Percentiles rank a stretch among this genome's conserved stretches.
Conservation (phyloP, 768 basidiomycete species). For the Mycena galopus region DNA sequence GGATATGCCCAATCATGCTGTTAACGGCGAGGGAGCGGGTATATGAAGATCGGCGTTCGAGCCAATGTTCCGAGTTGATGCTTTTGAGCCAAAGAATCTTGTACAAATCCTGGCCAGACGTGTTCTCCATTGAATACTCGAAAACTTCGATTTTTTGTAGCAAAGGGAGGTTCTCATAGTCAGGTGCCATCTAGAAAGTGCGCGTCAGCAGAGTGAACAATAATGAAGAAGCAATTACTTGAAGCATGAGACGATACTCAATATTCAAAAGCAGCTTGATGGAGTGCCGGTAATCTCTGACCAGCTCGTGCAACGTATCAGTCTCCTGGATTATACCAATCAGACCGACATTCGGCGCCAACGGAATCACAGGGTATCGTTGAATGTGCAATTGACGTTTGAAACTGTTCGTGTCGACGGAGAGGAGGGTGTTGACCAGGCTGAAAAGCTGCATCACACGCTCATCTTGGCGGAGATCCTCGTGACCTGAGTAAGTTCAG, state of each 20-base stretch:
- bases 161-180: slow-evolving; percentile 94
- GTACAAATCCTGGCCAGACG: slow-evolving; percentile 97
- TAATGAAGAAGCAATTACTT: slow-evolving; percentile 60
- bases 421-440: slow-evolving; percentile 93
- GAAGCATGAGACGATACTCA: slow-evolving; percentile 97
- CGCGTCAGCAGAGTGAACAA: background rate
- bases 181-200: slow-evolving; percentile 90
- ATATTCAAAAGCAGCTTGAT: slow-evolving; percentile 97
- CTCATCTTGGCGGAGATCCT: slow-evolving; percentile 98
- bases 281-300: slow-evolving; percentile 95
- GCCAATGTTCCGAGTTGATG: slow-evolving; percentile 96
- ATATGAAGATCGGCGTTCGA: slow-evolving; percentile 97
- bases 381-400: slow-evolving; percentile 97
- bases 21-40: slow-evolving; percentile 96
- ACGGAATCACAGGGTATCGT: slow-evolving; percentile 90
- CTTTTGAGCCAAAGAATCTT: slow-evolving; percentile 97
- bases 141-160: slow-evolving; percentile 99
- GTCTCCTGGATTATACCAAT: slow-evolving; percentile 95
- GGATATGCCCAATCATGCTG: slow-evolving; percentile 98
- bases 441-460: slow-evolving; percentile 99
- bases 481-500: slow-evolving; percentile 75
- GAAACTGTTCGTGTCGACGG: slow-evolving; percentile 94
- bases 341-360: slow-evolving; percentile 96
- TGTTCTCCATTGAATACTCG: slow-evolving; percentile 98
- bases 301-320: slow-evolving; percentile 95